A percentile compares a stretch with the other conserved stretches of the same genome.
Evolutionary conservation across 192 early-diverging fungal species (phyloP).

Genomic region (Coemansia sp.): DNA sequence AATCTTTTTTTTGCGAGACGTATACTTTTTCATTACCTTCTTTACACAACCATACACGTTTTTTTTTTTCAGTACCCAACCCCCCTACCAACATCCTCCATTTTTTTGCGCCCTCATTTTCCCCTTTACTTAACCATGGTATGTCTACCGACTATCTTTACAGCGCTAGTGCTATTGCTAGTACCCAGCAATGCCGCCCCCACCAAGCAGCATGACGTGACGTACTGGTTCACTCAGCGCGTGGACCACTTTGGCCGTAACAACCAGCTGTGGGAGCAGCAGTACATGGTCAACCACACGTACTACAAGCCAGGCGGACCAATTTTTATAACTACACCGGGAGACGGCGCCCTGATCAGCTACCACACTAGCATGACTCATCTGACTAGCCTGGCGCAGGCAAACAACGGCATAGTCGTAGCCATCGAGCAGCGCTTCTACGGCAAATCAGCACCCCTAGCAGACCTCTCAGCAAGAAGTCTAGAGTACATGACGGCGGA

Average conservation of each 20-base stretch:
- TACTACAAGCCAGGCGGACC: conserved; percentile 30
- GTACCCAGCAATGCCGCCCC: neutral
- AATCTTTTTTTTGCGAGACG: neutral
- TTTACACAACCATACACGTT: neutral
- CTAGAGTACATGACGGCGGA: conserved; percentile 23
- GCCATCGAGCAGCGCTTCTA: conserved; percentile 63
- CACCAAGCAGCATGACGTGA: neutral
- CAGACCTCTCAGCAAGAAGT: conserved; percentile 22
- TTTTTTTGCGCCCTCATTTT: neutral
- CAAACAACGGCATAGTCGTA: conserved; percentile 56
- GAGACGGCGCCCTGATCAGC: conserved; percentile 13
- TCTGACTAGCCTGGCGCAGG: conserved; percentile 47
- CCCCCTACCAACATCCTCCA: neutral
- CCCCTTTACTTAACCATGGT: neutral
- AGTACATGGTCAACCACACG: conserved; percentile 21
- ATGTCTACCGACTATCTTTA: neutral
- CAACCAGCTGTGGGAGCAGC: conserved; percentile 19
- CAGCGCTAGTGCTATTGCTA: neutral
- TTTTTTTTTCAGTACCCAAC: too few species aligned
- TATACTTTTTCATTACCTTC: neutral
- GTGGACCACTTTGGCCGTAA: conserved; percentile 27
- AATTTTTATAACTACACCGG: conserved; percentile 19
- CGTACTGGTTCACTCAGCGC: conserved; percentile 26
- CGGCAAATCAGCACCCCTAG: conserved; percentile 52
- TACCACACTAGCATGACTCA: conserved; percentile 12